These are phyloP conservation scores for Boeremia lycopersici DNA, from an alignment of 2,329 filamentous ascomycete species.

Conservation along the genomic window DNA sequence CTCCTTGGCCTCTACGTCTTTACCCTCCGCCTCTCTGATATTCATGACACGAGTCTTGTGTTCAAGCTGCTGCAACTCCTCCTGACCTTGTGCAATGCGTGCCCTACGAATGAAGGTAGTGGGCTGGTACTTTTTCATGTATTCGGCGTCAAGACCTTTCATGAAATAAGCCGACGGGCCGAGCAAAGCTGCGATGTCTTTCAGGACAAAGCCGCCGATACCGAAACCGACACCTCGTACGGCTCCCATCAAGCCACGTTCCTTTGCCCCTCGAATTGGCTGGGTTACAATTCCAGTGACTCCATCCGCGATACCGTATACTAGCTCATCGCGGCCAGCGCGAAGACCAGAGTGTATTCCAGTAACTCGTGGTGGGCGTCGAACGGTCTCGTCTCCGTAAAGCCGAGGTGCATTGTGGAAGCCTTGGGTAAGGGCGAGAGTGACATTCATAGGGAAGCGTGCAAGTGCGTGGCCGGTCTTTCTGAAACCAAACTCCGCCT, in stretches of 20 bases:
- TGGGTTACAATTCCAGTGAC: conserved; percentile 67
- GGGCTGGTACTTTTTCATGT: conserved; percentile 60
- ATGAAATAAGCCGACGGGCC: conserved; percentile 67
- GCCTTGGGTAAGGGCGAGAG: conserved; percentile 68
- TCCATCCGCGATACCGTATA: conserved; percentile 69
- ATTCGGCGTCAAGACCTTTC: conserved; percentile 68
- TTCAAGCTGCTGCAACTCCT: conserved; percentile 34
- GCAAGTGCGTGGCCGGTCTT: conserved; percentile 60
- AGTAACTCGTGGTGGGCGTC: conserved; percentile 66
- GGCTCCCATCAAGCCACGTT: conserved; percentile 62
- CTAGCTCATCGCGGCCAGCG: conserved; percentile 66
- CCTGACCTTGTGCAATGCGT: conserved; percentile 63
- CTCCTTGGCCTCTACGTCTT: conserved; percentile 11
- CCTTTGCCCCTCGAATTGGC: conserved; percentile 62
- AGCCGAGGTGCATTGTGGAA: conserved; percentile 74
- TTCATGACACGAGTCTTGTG: conserved; percentile 10
- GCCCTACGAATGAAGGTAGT: conserved; percentile 61
- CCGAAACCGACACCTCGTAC: conserved; percentile 64
- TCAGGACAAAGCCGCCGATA: conserved; percentile 67
- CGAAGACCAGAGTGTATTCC: conserved; percentile 67
- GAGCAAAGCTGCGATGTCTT: conserved; percentile 66
- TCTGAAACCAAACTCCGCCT: conserved; percentile 60
- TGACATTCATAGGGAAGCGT: conserved; percentile 65
- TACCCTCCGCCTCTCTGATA: conserved; percentile 16
- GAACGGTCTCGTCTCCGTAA: conserved; percentile 73